These are phyloP conservation scores for Backusella psychrophila DNA, from an alignment of 192 early-diverging fungal species.

Conservation along the genomic window DNA sequence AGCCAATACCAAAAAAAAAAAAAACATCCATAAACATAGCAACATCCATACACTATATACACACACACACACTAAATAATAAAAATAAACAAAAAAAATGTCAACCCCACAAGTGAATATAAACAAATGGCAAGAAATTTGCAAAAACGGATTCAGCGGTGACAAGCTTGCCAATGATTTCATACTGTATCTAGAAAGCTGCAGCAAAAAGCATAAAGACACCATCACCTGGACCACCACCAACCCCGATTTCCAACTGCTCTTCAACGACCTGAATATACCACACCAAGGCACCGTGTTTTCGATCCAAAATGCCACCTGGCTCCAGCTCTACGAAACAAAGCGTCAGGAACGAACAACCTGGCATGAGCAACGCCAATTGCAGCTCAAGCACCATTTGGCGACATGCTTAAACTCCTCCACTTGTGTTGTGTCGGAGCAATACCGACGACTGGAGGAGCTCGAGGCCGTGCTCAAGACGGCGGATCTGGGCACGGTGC, in stretches of 20 bases:
- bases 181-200: background rate
- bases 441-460: background rate
- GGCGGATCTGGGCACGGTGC: slow-evolving; percentile 4
- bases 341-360: background rate
- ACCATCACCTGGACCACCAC: background rate
- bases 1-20: too few species aligned
- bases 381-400: background rate
- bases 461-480: background rate
- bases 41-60: too few species aligned
- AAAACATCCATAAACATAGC: too few species aligned
- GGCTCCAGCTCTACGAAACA: background rate
- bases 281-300: background rate
- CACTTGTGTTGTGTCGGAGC: background rate
- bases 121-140: slow-evolving; percentile 3
- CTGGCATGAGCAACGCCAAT: slow-evolving; percentile 18
- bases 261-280: background rate
- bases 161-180: background rate
- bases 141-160: background rate
- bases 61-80: background rate
- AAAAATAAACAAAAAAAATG: background rate
- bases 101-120: background rate
- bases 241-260: background rate
- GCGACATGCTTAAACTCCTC: background rate
- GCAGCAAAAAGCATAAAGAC: background rate
- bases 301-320: background rate